These are phyloP conservation scores for Myriosclerotinia duriaeana DNA, from an alignment of 2,329 filamentous ascomycete species.

Conservation along the genomic window DNA sequence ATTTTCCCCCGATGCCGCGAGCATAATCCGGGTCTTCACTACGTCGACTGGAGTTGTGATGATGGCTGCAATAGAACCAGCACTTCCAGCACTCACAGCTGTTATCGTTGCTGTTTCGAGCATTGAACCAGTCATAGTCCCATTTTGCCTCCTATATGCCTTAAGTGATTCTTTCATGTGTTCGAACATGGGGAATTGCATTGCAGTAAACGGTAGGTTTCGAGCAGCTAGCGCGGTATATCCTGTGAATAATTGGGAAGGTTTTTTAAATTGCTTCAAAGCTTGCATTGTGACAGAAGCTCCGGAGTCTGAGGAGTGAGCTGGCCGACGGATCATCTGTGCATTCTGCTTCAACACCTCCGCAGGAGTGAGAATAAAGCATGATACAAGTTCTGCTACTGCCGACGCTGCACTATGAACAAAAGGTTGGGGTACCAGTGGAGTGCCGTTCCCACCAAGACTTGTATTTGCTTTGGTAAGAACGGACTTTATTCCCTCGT, in stretches of 20 bases:
- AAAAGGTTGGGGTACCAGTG: slow-evolving; percentile 66
- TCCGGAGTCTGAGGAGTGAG: slow-evolving; percentile 34
- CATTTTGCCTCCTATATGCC: slow-evolving; percentile 44
- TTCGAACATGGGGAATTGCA: slow-evolving; percentile 89
- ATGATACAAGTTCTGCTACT: slow-evolving; percentile 78
- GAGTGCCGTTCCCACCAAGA: slow-evolving; percentile 52
- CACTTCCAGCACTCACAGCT: slow-evolving; percentile 68
- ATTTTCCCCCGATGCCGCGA: slow-evolving; percentile 51
- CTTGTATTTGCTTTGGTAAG: slow-evolving; percentile 54
- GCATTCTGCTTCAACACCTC: slow-evolving; percentile 94
- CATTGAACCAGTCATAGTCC: slow-evolving; percentile 43
- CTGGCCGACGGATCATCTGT: slow-evolving; percentile 64
- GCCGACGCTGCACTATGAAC: slow-evolving; percentile 74
- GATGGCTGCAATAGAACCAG: slow-evolving; percentile 72
- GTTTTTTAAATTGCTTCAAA: slow-evolving; percentile 56
- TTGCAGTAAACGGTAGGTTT: slow-evolving; percentile 82
- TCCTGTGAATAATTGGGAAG: slow-evolving; percentile 60
- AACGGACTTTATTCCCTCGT: slow-evolving; percentile 71
- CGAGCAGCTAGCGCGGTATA: slow-evolving; percentile 79
- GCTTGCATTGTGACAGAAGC: slow-evolving; percentile 53
- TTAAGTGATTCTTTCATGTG: slow-evolving; percentile 57
- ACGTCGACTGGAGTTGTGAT: slow-evolving; percentile 90
- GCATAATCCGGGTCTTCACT: slow-evolving; percentile 87
- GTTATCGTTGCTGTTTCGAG: slow-evolving; percentile 70
- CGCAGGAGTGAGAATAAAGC: slow-evolving; percentile 81